phyloP scores from a whole-genome alignment of 805 yeast species.

The Yarrowia deformans region DNA sequence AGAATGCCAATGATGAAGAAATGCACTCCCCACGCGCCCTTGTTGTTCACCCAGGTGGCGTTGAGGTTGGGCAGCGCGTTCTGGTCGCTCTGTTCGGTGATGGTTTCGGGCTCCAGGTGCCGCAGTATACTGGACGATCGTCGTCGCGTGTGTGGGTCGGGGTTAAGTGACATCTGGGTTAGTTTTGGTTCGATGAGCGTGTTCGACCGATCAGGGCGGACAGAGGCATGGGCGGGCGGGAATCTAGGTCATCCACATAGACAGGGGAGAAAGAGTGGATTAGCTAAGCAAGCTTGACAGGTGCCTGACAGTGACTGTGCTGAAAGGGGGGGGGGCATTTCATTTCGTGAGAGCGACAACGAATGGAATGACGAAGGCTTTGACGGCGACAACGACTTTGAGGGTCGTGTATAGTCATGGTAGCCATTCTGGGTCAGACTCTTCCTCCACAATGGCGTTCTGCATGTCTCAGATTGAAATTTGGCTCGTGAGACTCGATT shows the following conservation, averaged over 20 bases:
- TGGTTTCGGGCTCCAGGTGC: constrained; percentile 90
- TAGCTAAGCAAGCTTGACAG: not conserved
- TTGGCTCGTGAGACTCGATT: not conserved
- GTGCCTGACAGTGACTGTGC: not conserved
- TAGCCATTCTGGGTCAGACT: too few species aligned
- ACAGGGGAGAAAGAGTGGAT: not conserved
- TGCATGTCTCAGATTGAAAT: constrained; percentile 33
- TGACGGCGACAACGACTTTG: too few species aligned
- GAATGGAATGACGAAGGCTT: too few species aligned
- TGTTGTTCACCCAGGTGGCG: constrained; percentile 94
- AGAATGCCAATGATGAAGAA: constrained; percentile 78
- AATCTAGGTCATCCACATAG: not conserved
- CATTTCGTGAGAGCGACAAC: too few species aligned
- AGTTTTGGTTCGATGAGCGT: not conserved
- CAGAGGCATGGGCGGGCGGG: not conserved
- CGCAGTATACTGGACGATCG: constrained; percentile 90
- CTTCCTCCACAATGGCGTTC: too few species aligned
- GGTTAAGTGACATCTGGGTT: constrained; percentile 36
- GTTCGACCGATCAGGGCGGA: not conserved
- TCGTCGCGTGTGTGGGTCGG: constrained; percentile 54
- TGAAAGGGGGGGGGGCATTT: not conserved
- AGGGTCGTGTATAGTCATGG: too few species aligned
- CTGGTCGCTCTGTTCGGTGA: constrained; percentile 92
- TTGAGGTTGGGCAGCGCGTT: constrained; percentile 86
- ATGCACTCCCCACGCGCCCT: constrained; percentile 95